Evolutionary conservation across 495 filamentous ascomycete species (phyloP).

Genomic region (Tuber aestivum): DNA sequence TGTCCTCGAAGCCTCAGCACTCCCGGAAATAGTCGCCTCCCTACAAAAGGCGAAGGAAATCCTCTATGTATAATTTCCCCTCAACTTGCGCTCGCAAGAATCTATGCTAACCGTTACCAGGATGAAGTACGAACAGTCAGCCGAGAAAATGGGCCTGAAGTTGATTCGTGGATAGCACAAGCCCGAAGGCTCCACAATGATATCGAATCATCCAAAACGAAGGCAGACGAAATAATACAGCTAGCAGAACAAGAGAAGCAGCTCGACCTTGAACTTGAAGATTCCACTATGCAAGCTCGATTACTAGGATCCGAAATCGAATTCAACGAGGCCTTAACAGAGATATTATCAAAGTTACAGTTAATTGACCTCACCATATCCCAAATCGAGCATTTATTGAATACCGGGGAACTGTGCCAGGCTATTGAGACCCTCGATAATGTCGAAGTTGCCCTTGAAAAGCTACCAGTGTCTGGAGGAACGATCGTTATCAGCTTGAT

Average conservation of each 20-base stretch:
- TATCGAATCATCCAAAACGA: slow-evolving; percentile 56
- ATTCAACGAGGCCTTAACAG: slow-evolving; percentile 58
- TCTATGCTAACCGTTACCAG: slow-evolving; percentile 43
- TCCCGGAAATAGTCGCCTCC: slow-evolving; percentile 53
- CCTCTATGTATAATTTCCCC: slow-evolving; percentile 50
- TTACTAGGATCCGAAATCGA: slow-evolving; percentile 59
- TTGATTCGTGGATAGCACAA: slow-evolving; percentile 67
- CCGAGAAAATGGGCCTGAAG: slow-evolving; percentile 54
- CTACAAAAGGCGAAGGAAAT: slow-evolving; percentile 55
- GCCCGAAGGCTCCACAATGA: slow-evolving; percentile 60
- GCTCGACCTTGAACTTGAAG: slow-evolving; percentile 50
- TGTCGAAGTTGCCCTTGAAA: slow-evolving; percentile 38
- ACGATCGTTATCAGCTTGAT: slow-evolving; percentile 35
- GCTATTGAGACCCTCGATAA: slow-evolving; percentile 41
- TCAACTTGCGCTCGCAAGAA: not conserved
- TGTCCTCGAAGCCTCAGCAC: slow-evolving; percentile 50
- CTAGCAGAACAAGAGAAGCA: slow-evolving; percentile 53
- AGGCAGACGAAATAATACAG: slow-evolving; percentile 57
- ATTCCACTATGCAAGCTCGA: slow-evolving; percentile 54
- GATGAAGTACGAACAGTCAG: slow-evolving; percentile 55
- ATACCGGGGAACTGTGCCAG: slow-evolving; percentile 14
- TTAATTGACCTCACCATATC: slow-evolving; percentile 40
- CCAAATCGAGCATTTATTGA: slow-evolving; percentile 19
- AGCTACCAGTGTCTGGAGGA: slow-evolving; percentile 19
- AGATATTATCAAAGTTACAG: slow-evolving; percentile 51